Evolutionary conservation across 805 yeast genomes (phyloP), one percentile per base, ranked within the genome.

Genomic region (Candida pini): DNA sequence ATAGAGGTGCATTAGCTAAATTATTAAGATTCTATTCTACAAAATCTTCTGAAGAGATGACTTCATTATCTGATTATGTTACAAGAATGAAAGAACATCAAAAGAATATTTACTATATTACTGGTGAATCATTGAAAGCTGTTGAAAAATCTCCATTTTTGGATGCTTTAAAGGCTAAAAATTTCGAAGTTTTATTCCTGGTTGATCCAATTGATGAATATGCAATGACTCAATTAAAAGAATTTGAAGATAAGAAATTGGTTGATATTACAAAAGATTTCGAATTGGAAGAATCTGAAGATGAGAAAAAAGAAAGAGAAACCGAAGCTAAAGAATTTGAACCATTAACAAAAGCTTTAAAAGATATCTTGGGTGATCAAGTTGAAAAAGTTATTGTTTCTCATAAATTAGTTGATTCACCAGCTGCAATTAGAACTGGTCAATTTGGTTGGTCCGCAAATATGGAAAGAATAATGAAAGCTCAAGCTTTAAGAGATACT

Each of bases 401-500:
- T 49, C 94, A 90, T 74, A 88, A 87, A 72, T 79, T 92, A 62
- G 87, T 89, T 56, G 97, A 89, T 62, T 89, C 97, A 40, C 99
- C 99, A 68, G 98, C 98, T 66, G 98, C 98, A 55, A 92, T 92
- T 66, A 88, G 98, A 80, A 92, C 98, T 53, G 97, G 97, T 54
- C 97, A 92, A 76, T 92, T 92, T 68, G 98, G 99, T 67, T 92
- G 99, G 99, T 92, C 98, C 53, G 99, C 99, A 60, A 92, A 92
- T 78, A 92, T 92, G 98, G 99, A 92, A 78, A 90, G 98, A 83
- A 92, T 92, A 78, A 92, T 92, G 99, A 92, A 92, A 78, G 98
- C 98, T 45, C 99, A 92, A 77, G 98, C 99, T 56, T 75, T 92
- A 60, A 88, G 97, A 76, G 98, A 92, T 69, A 85, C 95, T 55